Base-by-base conservation (phyloP, 2,329 filamentous ascomycete genomes). In the Aspergillus carbonarius region DNA sequence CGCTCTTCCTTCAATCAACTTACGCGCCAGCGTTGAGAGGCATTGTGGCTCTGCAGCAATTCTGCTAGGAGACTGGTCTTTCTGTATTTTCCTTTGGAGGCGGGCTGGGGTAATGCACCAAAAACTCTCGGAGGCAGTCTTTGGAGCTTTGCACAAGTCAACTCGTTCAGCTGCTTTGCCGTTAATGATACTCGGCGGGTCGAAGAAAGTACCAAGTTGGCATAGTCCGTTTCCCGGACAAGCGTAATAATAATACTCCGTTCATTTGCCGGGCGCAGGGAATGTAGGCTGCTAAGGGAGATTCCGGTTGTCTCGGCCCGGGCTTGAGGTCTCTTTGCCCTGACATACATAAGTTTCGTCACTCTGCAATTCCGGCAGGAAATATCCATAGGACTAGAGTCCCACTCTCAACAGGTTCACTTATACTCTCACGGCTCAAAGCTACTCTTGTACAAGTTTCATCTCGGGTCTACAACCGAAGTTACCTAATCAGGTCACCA, bases 1-100 rank as follows among this genome's bases (percentile, higher is more conserved):
- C 42, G 46, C 50, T 27, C 27, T 30, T 42, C 42, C 20, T 39
- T 17, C 13, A 32, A 17, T 10, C 10, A 48, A 70, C 74, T 65
- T 73, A 80, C 78, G 71, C 68, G 49, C 73, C 75, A 57, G 74
- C 63, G 62, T 72, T 69, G 61, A 64, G 52, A 42, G 75, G 70
- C 76, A 78, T 78, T 39, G 51, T 72, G 27, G 30, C n/a, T 49
- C 30, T 20, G 13, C 13, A 37, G 35, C n/a, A 30, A 25, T 37
- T 35, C 2, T 42, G 5, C 10, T 46, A 37, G 17, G 35, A 9
- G 15, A 49, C 10, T 30, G n/a, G 32, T n/a, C 4, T 48, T 32
- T 12, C 6, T 4, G 4, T 17, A 10, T 13, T 42, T 42, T 10
- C 13, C 18, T 42, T 20, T 23, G 18, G 18, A 12, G 39, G 39